Evolutionary conservation across 768 basidiomycete species (phyloP), one percentile per base, ranked within the genome.

Genomic region (Podaxis mareebaensis): DNA sequence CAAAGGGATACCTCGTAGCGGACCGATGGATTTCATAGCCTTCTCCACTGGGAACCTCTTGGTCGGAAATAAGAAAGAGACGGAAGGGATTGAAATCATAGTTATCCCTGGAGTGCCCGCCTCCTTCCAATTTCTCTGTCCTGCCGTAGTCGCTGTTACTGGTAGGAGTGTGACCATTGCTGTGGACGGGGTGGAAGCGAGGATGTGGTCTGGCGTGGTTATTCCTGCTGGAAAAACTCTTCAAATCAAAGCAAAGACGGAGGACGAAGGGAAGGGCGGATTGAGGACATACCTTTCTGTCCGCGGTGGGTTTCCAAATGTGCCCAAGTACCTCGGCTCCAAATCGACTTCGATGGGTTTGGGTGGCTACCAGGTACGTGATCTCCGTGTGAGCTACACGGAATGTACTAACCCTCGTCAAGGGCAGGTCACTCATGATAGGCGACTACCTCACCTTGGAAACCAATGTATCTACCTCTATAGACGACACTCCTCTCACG

Each of bases 321-420:
- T 87, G 1, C 83, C 85, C 38, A 4, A 61, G 4, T 90, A 87
- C 68, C 75, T 90, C 1, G 86, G 83, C 3, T 87, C 86, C 0
- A 90, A 89, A 73, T 84, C 86, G 4, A 87, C 88, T 22, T 86
- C 84, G 1, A 79, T 87, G 78, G 82, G 85, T 13, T 66, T 86
- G 11, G 86, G 86, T 48, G 85, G 86, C 2, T 86, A 84, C 69
- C 86, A 86, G 72, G 85, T 80, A 49, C 54, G 75, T 67, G 67
- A 55, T 11, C 57, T 58, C 6, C 57, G 20, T 4, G 22, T n/a
- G 17, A 22, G 4, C n/a, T 51, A 12, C 10, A 17, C 3, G 26
- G 49, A 13, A 15, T 44, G 42, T 24, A 28, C 13, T 36, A 4
- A 55, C 20, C 42, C 8, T 8, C 15, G 40, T 15, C n/a, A 63